Evolutionary conservation across 495 filamentous ascomycete genomes (phyloP).

Genomic region (Lindgomyces ingoldianus): DNA sequence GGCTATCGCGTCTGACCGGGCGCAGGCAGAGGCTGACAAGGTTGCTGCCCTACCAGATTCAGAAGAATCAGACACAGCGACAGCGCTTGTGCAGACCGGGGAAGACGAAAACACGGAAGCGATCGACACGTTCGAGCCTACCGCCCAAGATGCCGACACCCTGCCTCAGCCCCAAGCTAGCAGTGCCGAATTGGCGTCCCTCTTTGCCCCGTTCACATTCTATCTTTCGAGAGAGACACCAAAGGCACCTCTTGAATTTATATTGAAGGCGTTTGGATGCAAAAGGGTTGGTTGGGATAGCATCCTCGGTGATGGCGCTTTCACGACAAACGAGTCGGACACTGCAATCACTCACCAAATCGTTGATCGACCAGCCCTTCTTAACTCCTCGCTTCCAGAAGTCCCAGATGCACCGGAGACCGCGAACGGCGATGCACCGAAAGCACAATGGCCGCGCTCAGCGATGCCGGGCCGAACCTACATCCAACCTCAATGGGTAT

Average conservation of each 20-base stretch:
- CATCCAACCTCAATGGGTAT: constrained; percentile 96
- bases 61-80: constrained; percentile 36
- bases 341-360: constrained; percentile 92
- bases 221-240: constrained; percentile 94
- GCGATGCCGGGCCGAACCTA: constrained; percentile 87
- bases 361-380: constrained; percentile 80
- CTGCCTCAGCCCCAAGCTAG: constrained; percentile 75
- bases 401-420: constrained; percentile 51
- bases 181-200: constrained; percentile 57
- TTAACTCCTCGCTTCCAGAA: constrained; percentile 60
- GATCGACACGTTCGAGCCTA: constrained; percentile 86
- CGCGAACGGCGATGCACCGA: constrained; percentile 40
- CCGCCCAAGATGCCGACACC: constrained; percentile 74
- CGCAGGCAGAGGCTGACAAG: constrained; percentile 46
- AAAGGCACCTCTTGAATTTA: constrained; percentile 85
- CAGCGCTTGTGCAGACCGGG: constrained; percentile 46
- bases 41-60: constrained; percentile 41
- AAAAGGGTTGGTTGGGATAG: constrained; percentile 94
- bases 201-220: constrained; percentile 86
- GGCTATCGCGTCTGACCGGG: constrained; percentile 27
- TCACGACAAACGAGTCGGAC: constrained; percentile 83
- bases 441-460: constrained; percentile 52
- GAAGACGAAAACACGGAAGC: constrained; percentile 58
- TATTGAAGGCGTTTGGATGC: constrained; percentile 92
- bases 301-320: constrained; percentile 86